Percentiles rank a stretch among this genome's conserved stretches.
Evolutionary conservation across 2,329 filamentous ascomycete species (phyloP).

Genomic region (Diaporthe batatas): DNA sequence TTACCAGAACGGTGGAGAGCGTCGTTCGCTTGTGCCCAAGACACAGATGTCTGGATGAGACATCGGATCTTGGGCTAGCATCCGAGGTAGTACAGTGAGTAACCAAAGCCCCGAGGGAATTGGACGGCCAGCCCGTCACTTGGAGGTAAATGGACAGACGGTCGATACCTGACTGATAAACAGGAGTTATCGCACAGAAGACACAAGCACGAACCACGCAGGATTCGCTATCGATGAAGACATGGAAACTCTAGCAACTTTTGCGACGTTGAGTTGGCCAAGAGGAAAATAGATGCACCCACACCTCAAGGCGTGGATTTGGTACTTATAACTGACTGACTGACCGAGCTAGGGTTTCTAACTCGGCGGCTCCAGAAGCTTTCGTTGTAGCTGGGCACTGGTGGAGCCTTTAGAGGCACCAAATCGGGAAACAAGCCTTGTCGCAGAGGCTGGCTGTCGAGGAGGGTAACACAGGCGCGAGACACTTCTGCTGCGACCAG

Average conservation of each 20-base stretch:
- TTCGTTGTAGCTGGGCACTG: background rate
- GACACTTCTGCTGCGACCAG: background rate
- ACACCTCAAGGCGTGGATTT: no score
- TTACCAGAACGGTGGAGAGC: background rate
- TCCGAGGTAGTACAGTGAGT: background rate
- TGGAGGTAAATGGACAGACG: background rate
- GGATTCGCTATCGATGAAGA: background rate
- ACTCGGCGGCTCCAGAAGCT: background rate
- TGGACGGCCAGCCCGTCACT: background rate
- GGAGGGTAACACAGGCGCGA: background rate
- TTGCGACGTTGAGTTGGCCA: no score
- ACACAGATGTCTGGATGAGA: conserved; percentile 3
- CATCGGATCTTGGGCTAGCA: background rate
- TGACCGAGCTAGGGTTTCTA: no score
- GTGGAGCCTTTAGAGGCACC: background rate
- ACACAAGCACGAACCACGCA: background rate
- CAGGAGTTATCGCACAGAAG: background rate
- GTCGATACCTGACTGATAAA: background rate
- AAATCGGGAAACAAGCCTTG: background rate
- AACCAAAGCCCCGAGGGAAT: background rate
- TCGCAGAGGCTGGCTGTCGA: background rate
- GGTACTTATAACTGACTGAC: no score
- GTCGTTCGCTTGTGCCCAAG: conserved; percentile 1
- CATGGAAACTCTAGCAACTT: background rate
- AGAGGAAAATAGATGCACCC: no score